phyloP scores from a whole-genome alignment of 169 alveolate species.

The Plasmodium coatneyi region DNA sequence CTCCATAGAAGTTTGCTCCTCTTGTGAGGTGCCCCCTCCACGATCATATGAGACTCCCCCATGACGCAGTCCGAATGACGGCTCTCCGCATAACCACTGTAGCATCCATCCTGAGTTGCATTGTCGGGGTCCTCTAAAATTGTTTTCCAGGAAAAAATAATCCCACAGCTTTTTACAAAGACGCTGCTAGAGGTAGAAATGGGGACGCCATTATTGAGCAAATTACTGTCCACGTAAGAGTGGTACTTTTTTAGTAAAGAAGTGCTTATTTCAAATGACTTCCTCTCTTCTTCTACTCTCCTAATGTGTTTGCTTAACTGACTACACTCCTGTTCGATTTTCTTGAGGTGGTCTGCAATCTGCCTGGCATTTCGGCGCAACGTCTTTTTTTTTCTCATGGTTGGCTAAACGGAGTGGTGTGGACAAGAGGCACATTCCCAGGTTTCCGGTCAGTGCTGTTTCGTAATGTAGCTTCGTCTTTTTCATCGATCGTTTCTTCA shows the following conservation, averaged over 20 bases:
- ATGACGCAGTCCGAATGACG: neutral
- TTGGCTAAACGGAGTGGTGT: neutral
- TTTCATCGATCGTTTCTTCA: neutral
- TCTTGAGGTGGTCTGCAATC: constrained; percentile 6
- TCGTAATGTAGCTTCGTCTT: neutral
- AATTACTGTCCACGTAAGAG: constrained; percentile 7
- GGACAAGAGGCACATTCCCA: neutral
- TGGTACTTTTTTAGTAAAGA: constrained; percentile 18
- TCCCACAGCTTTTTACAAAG: constrained; percentile 41
- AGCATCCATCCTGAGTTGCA: neutral
- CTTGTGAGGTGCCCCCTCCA: neutral
- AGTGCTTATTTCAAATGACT: constrained; percentile 27
- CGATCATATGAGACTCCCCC: neutral
- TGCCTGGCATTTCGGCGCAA: neutral
- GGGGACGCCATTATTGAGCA: neutral
- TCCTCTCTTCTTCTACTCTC: constrained; percentile 28
- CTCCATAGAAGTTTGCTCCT: neutral
- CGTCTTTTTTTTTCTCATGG: constrained; percentile 13
- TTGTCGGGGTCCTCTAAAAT: neutral
- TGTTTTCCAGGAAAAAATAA: constrained; percentile 20
- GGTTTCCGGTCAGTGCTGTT: neutral
- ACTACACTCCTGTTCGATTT: constrained; percentile 21
- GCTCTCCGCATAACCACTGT: neutral
- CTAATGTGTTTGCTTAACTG: constrained; percentile 17
- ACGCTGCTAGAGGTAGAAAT: neutral